These are phyloP conservation scores for Penicillium macrosclerotiorum DNA, from an alignment of 495 filamentous ascomycete species.

Conservation along the genomic window DNA sequence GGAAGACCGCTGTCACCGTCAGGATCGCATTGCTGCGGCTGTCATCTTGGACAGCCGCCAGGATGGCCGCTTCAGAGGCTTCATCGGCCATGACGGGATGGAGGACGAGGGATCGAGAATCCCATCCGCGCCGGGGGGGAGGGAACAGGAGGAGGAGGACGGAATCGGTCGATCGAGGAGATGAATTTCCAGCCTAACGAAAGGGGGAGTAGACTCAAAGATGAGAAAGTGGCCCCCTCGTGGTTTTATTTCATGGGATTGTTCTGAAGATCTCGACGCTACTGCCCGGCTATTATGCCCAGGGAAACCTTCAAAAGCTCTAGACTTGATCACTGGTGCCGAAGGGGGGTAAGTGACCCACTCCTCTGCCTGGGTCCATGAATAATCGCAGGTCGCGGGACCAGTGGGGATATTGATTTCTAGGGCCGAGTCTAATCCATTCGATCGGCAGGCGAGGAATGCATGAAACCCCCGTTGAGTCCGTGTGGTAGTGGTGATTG, in stretches of 20 bases:
- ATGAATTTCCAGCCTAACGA: neutral
- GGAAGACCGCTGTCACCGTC: conserved; percentile 30
- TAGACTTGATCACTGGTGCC: conserved; percentile 7
- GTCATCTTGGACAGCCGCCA: conserved; percentile 13
- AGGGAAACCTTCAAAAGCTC: conserved; percentile 7
- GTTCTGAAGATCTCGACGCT: conserved; percentile 13
- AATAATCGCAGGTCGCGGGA: conserved; percentile 6
- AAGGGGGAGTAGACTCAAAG: neutral
- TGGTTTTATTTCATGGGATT: conserved; percentile 12
- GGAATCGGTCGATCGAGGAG: neutral
- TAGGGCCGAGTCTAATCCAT: conserved; percentile 17
- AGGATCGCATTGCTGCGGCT: conserved; percentile 26
- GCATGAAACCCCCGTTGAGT: neutral
- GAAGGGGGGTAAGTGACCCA: neutral
- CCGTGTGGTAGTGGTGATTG: neutral
- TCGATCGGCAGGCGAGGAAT: conserved; percentile 11
- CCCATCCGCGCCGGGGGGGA: conserved; percentile 9
- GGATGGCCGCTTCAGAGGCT: conserved; percentile 11
- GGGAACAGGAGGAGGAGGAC: neutral
- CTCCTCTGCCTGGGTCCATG: conserved; percentile 1
- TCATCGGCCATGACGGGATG: conserved; percentile 13
- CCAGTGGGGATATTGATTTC: conserved; percentile 13
- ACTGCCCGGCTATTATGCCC: conserved; percentile 10
- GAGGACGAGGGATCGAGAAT: conserved; percentile 1
- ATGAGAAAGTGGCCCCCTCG: conserved; percentile 5